These are phyloP conservation scores for Volvariella volvacea DNA, from an alignment of 1,284 basidiomycete genomes.

Conservation along the genomic window DNA sequence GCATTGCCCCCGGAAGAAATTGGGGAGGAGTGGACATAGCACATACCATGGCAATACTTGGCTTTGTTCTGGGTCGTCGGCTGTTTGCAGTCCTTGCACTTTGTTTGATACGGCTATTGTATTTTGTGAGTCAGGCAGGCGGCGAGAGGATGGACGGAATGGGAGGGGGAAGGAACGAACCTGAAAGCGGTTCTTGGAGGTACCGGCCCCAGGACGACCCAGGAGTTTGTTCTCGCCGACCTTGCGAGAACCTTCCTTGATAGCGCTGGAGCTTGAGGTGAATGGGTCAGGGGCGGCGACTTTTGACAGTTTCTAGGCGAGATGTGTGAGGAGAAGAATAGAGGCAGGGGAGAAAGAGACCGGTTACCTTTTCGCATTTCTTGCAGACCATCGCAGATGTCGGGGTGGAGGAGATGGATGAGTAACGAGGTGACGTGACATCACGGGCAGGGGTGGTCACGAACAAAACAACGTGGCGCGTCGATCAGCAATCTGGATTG, in stretches of 20 bases:
- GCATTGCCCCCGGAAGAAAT: background rate
- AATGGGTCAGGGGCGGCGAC: conserved; percentile 79
- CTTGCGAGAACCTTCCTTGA: conserved; percentile 74
- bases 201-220: conserved; percentile 40
- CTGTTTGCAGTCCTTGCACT: conserved; percentile 80
- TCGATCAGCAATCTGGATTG: background rate
- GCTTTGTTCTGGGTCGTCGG: conserved; percentile 76
- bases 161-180: conserved; percentile 27
- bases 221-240: conserved; percentile 81
- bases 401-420: background rate
- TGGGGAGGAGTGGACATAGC: conserved; percentile 10
- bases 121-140: conserved; percentile 8
- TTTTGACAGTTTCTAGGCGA: conserved; percentile 69
- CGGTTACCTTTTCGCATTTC: conserved; percentile 57
- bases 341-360: conserved; percentile 21
- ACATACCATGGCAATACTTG: conserved; percentile 77
- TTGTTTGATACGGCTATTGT: conserved; percentile 69
- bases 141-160: conserved; percentile 10
- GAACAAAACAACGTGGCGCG: conserved; percentile 1
- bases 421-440: background rate
- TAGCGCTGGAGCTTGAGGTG: conserved; percentile 58
- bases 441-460: too few species aligned
- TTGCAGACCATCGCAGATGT: conserved; percentile 59
- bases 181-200: conserved; percentile 68
- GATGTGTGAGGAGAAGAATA: conserved; percentile 10